Evolutionary conservation across 2,329 filamentous ascomycete species (phyloP).

Genomic region (Talaromyces sp.): DNA sequence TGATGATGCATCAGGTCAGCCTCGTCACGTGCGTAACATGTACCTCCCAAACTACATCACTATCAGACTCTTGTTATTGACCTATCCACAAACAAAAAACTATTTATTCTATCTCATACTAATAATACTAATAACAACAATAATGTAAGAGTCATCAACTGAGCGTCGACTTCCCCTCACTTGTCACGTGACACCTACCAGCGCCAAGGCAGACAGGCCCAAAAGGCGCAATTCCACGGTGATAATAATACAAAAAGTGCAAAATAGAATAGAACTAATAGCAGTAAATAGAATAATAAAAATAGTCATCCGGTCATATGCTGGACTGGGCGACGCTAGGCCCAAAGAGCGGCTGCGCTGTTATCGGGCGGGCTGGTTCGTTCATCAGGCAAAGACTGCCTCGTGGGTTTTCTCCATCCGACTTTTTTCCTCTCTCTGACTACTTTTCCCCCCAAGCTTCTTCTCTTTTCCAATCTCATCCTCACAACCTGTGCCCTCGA

Average conservation of each 20-base stretch:
- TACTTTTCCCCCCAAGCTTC: neutral
- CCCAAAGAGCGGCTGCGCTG: neutral
- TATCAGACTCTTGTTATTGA: too few species aligned
- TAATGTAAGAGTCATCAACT: neutral
- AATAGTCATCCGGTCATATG: neutral
- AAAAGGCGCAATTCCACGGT: neutral
- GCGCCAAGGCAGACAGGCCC: neutral
- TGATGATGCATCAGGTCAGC: too few species aligned
- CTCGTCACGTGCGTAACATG: too few species aligned
- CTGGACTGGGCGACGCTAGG: neutral
- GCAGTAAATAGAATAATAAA: neutral
- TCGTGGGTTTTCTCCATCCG: constrained; percentile 10
- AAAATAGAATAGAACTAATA: neutral
- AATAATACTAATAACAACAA: too few species aligned
- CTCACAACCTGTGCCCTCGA: neutral
- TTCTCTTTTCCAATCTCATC: neutral
- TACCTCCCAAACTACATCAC: too few species aligned
- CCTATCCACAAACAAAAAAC: too few species aligned
- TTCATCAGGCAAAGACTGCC: neutral
- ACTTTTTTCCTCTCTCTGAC: neutral
- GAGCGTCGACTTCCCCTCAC: neutral
- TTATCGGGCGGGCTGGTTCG: neutral
- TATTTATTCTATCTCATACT: too few species aligned
- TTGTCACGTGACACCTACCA: neutral
- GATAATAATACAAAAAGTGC: neutral